Evolutionary conservation across 192 early-diverging fungal genomes (phyloP).

Genomic region (Rhizoclosmatium sp.): DNA sequence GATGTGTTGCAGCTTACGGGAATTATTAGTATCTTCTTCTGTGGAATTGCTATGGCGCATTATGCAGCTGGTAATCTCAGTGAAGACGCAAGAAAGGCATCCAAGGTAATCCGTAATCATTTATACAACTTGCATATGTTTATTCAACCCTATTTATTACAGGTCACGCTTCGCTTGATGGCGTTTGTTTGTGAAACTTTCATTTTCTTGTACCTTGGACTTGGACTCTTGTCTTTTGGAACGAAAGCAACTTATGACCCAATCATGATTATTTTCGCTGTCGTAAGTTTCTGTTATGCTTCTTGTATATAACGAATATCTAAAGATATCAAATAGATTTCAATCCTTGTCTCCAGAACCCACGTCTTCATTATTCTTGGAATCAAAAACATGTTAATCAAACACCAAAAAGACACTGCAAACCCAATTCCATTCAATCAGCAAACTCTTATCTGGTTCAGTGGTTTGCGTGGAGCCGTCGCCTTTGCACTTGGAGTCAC

Average conservation of each 20-base stretch:
- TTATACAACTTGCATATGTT: conserved; percentile 3
- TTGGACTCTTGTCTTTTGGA: conserved; percentile 66
- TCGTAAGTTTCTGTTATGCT: conserved; percentile 42
- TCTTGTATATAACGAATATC: conserved; percentile 13
- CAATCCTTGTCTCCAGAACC: conserved; percentile 59
- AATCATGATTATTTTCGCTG: conserved; percentile 54
- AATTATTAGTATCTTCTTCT: conserved; percentile 68
- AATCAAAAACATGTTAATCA: conserved; percentile 46
- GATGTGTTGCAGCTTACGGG: conserved; percentile 63
- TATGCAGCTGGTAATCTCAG: conserved; percentile 61
- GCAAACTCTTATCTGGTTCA: conserved; percentile 66
- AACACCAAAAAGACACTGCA: conserved; percentile 24
- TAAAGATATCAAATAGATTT: conserved; percentile 52
- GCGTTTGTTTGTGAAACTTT: conserved; percentile 62
- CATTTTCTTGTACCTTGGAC: conserved; percentile 69
- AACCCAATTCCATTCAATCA: conserved; percentile 56
- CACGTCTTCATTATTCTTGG: conserved; percentile 66
- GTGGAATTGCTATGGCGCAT: conserved; percentile 67
- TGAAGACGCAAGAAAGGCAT: conserved; percentile 40
- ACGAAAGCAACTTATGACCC: conserved; percentile 54
- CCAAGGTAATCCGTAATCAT: conserved; percentile 47
- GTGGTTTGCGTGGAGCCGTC: conserved; percentile 67
- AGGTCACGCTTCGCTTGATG: conserved; percentile 61
- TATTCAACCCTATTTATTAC: conserved; percentile 18
- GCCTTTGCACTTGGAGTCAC: conserved; percentile 67